Conservation (phyloP, 495 filamentous ascomycete species). For the Zalerion maritima region DNA sequence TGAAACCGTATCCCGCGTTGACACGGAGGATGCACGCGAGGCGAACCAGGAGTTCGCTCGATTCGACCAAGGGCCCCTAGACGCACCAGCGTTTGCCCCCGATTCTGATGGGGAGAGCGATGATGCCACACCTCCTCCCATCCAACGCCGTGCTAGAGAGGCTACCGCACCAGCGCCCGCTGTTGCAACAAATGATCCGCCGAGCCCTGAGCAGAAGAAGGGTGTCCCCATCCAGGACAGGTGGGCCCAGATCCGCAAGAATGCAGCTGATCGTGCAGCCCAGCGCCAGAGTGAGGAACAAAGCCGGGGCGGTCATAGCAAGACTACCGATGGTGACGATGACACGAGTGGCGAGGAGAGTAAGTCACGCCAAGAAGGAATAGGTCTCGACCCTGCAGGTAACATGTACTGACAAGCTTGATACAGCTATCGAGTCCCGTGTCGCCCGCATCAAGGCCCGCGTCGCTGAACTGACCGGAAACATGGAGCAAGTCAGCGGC, state of each 20-base stretch:
- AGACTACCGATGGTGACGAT: slow-evolving; percentile 49
- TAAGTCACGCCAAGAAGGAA: slow-evolving; percentile 31
- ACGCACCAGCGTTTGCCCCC: slow-evolving; percentile 75
- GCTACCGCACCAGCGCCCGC: slow-evolving; percentile 4
- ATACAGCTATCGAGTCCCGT: slow-evolving; percentile 76
- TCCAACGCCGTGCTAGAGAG: slow-evolving; percentile 16
- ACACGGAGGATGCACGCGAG: slow-evolving; percentile 48
- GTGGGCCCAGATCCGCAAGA: slow-evolving; percentile 92
- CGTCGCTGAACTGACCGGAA: slow-evolving; percentile 84
- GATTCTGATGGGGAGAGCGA: slow-evolving; percentile 38
- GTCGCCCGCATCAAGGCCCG: slow-evolving; percentile 96
- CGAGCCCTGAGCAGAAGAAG: slow-evolving; percentile 11
- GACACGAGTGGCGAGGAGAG: slow-evolving; percentile 94
- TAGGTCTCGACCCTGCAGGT: slow-evolving; percentile 1
- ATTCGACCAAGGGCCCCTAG: slow-evolving; percentile 87
- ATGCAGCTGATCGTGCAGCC: slow-evolving; percentile 67
- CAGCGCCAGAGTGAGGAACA: slow-evolving; percentile 46
- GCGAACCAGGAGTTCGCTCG: slow-evolving; percentile 60
- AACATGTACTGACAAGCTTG: slow-evolving; percentile 14
- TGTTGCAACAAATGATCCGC: slow-evolving; percentile 3
- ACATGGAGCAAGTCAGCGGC: slow-evolving; percentile 40
- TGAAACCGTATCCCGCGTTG: slow-evolving; percentile 44
- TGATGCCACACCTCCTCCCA: slow-evolving; percentile 28
- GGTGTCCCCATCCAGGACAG: slow-evolving; percentile 43
- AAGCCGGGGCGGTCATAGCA: slow-evolving; percentile 33